Evolutionary conservation across 2,329 filamentous ascomycete genomes (phyloP), one percentile per base, ranked within the genome.

Genomic region (Phaeosphaeriaceae sp.): DNA sequence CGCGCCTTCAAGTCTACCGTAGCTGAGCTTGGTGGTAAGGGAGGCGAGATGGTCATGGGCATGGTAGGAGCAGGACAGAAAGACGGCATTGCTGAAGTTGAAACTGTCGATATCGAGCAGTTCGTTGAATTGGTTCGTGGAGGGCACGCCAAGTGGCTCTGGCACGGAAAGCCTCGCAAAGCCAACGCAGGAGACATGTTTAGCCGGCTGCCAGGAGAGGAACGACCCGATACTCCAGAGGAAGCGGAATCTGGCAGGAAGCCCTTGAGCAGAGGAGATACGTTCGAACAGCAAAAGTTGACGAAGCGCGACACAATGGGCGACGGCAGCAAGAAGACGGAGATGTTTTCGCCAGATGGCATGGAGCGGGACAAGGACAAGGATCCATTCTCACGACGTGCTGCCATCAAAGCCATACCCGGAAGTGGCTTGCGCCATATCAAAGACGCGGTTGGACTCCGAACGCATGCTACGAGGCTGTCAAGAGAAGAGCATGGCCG

Each of bases 1-100:
- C 90, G 92, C 70, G 93, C 94, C 19, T 92, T 99, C 69, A 98
- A 98, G 75, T 96, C 92, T 2, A 97, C 94, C 0, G 91, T 98
- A 48, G 93, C 91, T 19, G 95, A 97, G 77, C 87, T 99, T 41
- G 92, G 92, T 66, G 94, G 95, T 15, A 97, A 97, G 75, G 90
- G 94, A 53, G 93, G 93, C 48, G 94, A 97, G 76, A 91, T 97
- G 80, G 90, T 97, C 48, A 92, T 96, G 83, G 93, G 92, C n/a
- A 96, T 96, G 83, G 93, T 97, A 6, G 91, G 91, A 24, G 80
- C 82, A 33, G 88, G 90, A 48, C 93, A 96, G 67, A 96, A 96
- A 77, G 92, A 89, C 55, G 92, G 92, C 3, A 93, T 98, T 64
- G 91, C 91, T 3, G 94, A 97, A 68, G 89, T 97, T 36, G 95